These are phyloP conservation scores for Monascus ruber DNA, from an alignment of 2,329 filamentous ascomycete genomes.

Conservation along the genomic window DNA sequence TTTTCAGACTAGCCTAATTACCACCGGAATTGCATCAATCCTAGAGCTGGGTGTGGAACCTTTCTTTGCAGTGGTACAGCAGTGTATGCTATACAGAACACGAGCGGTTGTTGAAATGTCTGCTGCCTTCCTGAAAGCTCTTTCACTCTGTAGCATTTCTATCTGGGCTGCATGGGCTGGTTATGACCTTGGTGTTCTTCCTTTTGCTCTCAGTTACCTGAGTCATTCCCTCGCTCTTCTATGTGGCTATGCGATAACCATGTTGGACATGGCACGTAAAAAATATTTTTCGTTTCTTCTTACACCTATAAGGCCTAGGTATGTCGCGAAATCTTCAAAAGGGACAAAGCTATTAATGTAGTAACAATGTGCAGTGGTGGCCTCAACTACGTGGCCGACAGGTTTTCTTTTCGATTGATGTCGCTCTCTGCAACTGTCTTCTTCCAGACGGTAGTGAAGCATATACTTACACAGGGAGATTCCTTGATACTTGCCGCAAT, in stretches of 20 bases:
- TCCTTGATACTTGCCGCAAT: slow-evolving; percentile 74
- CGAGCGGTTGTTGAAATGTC: slow-evolving; percentile 73
- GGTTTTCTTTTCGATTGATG: slow-evolving; percentile 60
- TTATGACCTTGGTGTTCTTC: slow-evolving; percentile 59
- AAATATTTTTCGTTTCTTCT: slow-evolving; percentile 60
- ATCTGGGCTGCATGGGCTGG: slow-evolving; percentile 47
- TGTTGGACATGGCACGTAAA: slow-evolving; percentile 43
- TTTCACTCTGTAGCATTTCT: slow-evolving; percentile 60
- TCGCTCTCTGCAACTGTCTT: slow-evolving; percentile 71
- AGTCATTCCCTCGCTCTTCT: slow-evolving; percentile 61
- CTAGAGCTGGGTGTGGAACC: slow-evolving; percentile 79
- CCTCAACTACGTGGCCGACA: slow-evolving; percentile 41
- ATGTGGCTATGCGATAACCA: slow-evolving; percentile 55
- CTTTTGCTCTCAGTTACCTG: slow-evolving; percentile 80
- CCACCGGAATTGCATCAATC: slow-evolving; percentile 48
- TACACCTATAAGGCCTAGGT: slow-evolving; percentile 33
- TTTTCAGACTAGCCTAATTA: slow-evolving; percentile 44
- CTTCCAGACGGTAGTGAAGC: slow-evolving; percentile 80
- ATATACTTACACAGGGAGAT: slow-evolving; percentile 88
- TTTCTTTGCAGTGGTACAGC: slow-evolving; percentile 77
- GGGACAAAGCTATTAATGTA: neutral
- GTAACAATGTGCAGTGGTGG: slow-evolving; percentile 13
- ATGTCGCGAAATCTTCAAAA: slow-evolving; percentile 7
- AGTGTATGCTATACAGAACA: slow-evolving; percentile 65
- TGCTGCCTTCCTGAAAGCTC: slow-evolving; percentile 67